These are phyloP conservation scores for Rhizophlyctis rosea DNA, from an alignment of 192 early-diverging fungal species.

Conservation along the genomic window DNA sequence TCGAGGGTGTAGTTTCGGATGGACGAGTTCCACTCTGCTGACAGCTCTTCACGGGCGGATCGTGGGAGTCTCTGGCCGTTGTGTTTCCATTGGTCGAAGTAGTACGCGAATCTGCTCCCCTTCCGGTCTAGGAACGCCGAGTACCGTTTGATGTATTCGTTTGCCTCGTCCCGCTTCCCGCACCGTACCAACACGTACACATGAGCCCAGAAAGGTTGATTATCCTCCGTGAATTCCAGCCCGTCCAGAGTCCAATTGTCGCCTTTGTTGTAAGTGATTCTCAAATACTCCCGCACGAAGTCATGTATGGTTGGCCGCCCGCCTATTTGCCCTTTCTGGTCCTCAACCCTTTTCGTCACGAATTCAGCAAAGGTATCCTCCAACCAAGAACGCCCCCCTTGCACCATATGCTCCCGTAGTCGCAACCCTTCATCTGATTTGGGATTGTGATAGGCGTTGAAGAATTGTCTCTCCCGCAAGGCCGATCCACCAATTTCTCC, in stretches of 20 bases:
- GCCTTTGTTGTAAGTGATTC: conserved; percentile 63
- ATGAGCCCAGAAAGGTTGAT: conserved; percentile 79
- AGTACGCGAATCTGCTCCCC: conserved; percentile 65
- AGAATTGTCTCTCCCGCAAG: conserved; percentile 20
- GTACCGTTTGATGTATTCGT: conserved; percentile 60
- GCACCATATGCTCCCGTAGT: conserved; percentile 24
- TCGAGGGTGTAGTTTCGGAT: conserved; percentile 39
- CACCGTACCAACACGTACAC: conserved; percentile 78
- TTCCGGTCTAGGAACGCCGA: background rate
- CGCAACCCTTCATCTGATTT: background rate
- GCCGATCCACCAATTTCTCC: conserved; percentile 1
- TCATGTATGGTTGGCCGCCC: conserved; percentile 75
- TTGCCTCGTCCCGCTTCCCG: conserved; percentile 66
- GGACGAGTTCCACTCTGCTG: conserved; percentile 53
- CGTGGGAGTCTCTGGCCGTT: conserved; percentile 42
- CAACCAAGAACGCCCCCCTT: conserved; percentile 33
- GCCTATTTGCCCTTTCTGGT: conserved; percentile 56
- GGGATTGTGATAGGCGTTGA: conserved; percentile 14
- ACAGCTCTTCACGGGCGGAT: conserved; percentile 50
- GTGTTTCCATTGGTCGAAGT: conserved; percentile 64
- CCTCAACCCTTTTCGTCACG: conserved; percentile 18
- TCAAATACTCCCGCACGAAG: conserved; percentile 69
- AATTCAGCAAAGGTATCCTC: conserved; percentile 30
- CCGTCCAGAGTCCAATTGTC: conserved; percentile 35
- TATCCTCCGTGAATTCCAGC: conserved; percentile 31